phyloP scores from a whole-genome alignment of 176 grass and related monocot species.

The Oropetium thomaeum region DNA sequence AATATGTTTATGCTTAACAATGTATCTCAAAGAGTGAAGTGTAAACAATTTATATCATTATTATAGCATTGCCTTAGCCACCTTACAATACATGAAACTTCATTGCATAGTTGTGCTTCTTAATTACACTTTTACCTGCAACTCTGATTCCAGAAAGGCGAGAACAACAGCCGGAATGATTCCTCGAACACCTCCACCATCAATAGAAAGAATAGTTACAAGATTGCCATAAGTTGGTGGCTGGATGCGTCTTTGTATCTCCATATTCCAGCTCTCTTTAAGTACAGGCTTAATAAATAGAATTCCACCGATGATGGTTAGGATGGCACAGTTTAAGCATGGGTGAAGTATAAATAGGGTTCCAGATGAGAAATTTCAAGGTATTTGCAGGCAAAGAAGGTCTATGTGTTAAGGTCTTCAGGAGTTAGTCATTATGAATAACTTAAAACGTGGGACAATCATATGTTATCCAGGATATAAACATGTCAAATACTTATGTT shows the following conservation, averaged over 20 bases:
- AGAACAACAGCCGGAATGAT: conserved; percentile 77
- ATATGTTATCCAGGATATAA: conserved; percentile 4
- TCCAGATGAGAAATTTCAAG: conserved; percentile 25
- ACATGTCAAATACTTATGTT: conserved; percentile 25
- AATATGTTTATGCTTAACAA: conserved; percentile 2
- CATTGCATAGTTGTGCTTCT: conserved; percentile 2
- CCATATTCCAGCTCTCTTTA: conserved; percentile 38
- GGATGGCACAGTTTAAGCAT: conserved; percentile 5
- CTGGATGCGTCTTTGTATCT: conserved; percentile 45
- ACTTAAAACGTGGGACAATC: conserved; percentile 34
- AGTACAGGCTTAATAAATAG: neutral
- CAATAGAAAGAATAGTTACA: conserved; percentile 73
- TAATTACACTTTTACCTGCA: conserved; percentile 62
- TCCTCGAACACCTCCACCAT: conserved; percentile 90
- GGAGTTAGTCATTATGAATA: conserved; percentile 16
- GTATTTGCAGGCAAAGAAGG: neutral
- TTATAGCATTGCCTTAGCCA: conserved; percentile 7
- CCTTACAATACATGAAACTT: conserved; percentile 18
- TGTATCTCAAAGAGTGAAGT: neutral
- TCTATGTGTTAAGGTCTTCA: conserved; percentile 1
- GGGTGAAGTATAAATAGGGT: conserved; percentile 29
- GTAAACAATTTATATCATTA: conserved; percentile 8
- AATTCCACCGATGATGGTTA: neutral
- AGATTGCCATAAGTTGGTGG: conserved; percentile 86
- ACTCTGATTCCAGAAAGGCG: conserved; percentile 74